Conservation (phyloP, 1,284 basidiomycete genomes). For the Retiboletus flavoniger region DNA sequence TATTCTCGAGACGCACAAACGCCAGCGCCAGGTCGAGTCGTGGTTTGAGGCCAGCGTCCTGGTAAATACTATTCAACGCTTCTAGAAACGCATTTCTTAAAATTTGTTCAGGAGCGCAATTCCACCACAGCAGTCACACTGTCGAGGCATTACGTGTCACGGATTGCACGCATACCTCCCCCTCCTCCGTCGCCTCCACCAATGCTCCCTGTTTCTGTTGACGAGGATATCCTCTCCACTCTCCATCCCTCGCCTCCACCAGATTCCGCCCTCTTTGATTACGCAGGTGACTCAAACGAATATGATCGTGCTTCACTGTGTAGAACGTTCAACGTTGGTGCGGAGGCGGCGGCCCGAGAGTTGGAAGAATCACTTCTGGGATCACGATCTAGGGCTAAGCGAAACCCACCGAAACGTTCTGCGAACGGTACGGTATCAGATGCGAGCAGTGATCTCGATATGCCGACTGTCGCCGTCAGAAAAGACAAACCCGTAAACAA, state of each 20-base stretch:
- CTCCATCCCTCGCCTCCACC: conserved; percentile 38
- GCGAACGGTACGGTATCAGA: conserved; percentile 50
- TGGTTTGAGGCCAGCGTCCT: conserved; percentile 66
- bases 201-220: conserved; percentile 33
- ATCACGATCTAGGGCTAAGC: conserved; percentile 33
- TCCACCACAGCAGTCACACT: conserved; percentile 56
- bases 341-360: conserved; percentile 44
- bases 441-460: conserved; percentile 51
- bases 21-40: conserved; percentile 65
- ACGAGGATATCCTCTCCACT: conserved; percentile 42
- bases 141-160: conserved; percentile 63
- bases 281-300: conserved; percentile 24
- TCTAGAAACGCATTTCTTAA: conserved; percentile 8
- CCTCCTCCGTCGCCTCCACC: conserved; percentile 49
- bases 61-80: conserved; percentile 40
- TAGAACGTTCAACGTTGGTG: conserved; percentile 27
- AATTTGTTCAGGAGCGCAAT: conserved; percentile 58
- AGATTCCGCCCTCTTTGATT: conserved; percentile 32
- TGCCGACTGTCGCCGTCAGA: conserved; percentile 27
- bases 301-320: conserved; percentile 30
- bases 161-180: conserved; percentile 60
- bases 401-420: conserved; percentile 46
- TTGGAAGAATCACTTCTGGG: conserved; percentile 44
- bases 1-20: conserved; percentile 65
- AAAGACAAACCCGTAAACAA: conserved; percentile 44